These are phyloP conservation scores for Rhodosporidiobolus sp. DNA, from an alignment of 768 basidiomycete species.

Conservation along the genomic window DNA sequence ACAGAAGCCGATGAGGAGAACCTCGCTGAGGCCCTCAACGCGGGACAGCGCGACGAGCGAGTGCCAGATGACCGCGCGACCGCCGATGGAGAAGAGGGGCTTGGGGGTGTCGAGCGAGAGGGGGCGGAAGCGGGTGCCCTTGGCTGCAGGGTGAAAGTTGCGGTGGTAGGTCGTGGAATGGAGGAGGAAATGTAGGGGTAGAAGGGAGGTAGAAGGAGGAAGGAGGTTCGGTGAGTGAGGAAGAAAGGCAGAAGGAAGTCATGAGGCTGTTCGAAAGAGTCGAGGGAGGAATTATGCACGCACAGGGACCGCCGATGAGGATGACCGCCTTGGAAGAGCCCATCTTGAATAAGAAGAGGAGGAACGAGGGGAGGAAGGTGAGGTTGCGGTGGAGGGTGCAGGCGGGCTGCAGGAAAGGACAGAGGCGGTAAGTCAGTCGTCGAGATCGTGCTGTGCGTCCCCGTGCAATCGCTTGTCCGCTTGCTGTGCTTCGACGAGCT, in stretches of 20 bases:
- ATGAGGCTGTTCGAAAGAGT: no score
- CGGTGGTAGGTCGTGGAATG: not conserved
- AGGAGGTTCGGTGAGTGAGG: not conserved
- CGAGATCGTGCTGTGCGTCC: no score
- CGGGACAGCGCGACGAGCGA: slow-evolving; percentile 50
- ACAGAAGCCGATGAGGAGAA: slow-evolving; percentile 52
- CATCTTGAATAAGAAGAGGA: no score
- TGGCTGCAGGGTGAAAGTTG: no score
- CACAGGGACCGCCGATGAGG: slow-evolving; percentile 49
- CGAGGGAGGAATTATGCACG: no score
- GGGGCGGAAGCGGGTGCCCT: slow-evolving; percentile 37
- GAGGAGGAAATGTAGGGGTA: not conserved
- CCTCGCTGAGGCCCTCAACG: slow-evolving; percentile 49
- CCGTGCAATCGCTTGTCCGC: no score
- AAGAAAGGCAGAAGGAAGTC: not conserved
- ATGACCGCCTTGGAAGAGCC: slow-evolving; percentile 48
- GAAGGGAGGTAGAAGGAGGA: not conserved
- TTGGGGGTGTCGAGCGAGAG: slow-evolving; percentile 47
- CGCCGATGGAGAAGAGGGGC: slow-evolving; percentile 52
- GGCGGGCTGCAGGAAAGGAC: no score
- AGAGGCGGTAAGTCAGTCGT: no score
- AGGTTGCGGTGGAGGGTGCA: no score
- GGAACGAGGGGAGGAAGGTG: no score
- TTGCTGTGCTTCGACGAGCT: no score
- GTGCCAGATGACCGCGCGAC: slow-evolving; percentile 53